phyloP scores from a whole-genome alignment of 495 filamentous ascomycete genomes.

The Podospora didyma region DNA sequence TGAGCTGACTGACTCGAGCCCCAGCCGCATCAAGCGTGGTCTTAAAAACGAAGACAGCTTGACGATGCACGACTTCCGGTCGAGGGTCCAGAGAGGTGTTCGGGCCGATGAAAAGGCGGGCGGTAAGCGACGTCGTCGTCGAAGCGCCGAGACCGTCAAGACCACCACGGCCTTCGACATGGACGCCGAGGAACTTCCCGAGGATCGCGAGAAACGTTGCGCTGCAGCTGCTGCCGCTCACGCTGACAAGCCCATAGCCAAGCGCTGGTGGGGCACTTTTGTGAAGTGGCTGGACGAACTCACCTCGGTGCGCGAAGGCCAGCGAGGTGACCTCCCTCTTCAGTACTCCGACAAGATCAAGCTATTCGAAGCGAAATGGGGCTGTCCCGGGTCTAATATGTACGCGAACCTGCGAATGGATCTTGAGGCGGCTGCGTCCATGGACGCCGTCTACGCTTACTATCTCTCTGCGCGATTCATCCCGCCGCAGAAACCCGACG shows the following conservation, averaged over 20 bases:
- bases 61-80: no score
- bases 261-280: neutral
- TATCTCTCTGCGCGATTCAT: no score
- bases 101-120: no score
- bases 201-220: no score
- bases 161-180: neutral
- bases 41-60: no score
- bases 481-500: no score
- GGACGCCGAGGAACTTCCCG: neutral
- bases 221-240: no score
- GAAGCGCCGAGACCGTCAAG: no score
- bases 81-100: no score
- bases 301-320: neutral
- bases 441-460: slow-evolving; percentile 1
- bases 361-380: neutral
- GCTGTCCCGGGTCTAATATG: neutral
- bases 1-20: slow-evolving; percentile 4
- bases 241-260: neutral
- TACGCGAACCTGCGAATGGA: neutral
- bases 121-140: no score
- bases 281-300: neutral
- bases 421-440: neutral
- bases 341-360: neutral
- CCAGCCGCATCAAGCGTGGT: neutral
- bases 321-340: neutral